A percentile compares a stretch with the other conserved stretches of the same genome.
Evolutionary conservation across 352 stramenopile species (phyloP).

Genomic region (Paralagenidium karlingii): DNA sequence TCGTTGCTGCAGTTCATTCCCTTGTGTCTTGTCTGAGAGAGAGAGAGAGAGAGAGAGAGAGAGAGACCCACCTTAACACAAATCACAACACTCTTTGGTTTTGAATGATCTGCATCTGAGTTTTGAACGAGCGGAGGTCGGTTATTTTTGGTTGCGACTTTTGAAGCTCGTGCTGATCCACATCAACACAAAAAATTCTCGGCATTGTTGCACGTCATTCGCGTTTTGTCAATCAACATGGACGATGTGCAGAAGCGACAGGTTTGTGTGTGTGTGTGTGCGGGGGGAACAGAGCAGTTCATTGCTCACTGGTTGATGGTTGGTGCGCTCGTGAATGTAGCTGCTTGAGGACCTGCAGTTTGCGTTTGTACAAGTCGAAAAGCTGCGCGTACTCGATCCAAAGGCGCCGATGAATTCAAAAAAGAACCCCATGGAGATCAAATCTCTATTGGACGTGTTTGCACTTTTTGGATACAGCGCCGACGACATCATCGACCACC

Average conservation of each 20-base stretch:
- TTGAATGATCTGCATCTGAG: too few relatives aligned
- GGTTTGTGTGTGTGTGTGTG: too few relatives aligned
- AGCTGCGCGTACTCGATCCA: slow-evolving; percentile 26
- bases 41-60: too few relatives aligned
- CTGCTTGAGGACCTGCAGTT: slow-evolving; percentile 61
- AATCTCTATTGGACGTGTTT: slow-evolving; percentile 52
- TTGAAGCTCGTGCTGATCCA: too few relatives aligned
- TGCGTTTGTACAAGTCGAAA: slow-evolving; percentile 50
- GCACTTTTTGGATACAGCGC: slow-evolving; percentile 43
- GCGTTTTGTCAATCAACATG: slow-evolving; percentile 13
- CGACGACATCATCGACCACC: slow-evolving; percentile 52
- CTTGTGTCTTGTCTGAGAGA: too few relatives aligned
- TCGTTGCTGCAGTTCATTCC: too few relatives aligned
- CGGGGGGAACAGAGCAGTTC: neutral
- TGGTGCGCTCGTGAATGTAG: slow-evolving; percentile 17
- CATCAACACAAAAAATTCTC: too few relatives aligned
- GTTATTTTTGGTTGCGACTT: too few relatives aligned
- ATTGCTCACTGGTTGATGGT: neutral
- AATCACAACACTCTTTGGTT: too few relatives aligned
- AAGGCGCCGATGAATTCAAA: slow-evolving; percentile 19
- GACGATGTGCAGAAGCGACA: slow-evolving; percentile 44
- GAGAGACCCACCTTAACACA: too few relatives aligned
- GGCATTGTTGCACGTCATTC: too few relatives aligned
- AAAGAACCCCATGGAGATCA: slow-evolving; percentile 50
- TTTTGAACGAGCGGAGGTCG: too few relatives aligned